Conservation (phyloP, 1,284 basidiomycete species). For the Coniferiporia sulphurascens region DNA sequence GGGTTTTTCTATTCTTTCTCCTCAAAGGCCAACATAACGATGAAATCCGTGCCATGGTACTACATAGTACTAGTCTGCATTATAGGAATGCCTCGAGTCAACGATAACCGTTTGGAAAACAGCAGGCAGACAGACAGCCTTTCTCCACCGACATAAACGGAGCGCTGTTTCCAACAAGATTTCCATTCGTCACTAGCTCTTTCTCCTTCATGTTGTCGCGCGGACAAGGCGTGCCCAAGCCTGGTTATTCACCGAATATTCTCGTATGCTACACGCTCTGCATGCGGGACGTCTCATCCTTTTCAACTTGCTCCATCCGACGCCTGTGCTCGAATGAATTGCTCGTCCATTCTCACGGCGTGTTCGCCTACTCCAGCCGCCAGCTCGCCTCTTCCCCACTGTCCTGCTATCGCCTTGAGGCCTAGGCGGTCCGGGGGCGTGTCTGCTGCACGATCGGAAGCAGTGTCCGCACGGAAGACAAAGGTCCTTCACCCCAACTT, state of each 20-base stretch:
- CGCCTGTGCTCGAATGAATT: not conserved
- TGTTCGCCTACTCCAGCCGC: not conserved
- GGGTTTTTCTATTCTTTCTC: not conserved
- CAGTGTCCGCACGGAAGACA: not conserved
- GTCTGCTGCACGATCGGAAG: not conserved
- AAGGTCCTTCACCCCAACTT: not conserved
- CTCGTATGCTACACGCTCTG: not conserved
- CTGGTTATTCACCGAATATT: not conserved
- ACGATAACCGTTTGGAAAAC: not conserved
- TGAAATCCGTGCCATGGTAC: too few species aligned
- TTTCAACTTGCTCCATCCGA: not conserved
- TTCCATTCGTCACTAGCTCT: not conserved
- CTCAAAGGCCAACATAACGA: not conserved
- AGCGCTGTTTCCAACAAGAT: not conserved
- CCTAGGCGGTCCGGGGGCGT: not conserved
- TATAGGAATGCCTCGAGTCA: too few species aligned
- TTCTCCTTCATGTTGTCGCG: not conserved
- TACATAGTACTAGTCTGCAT: too few species aligned
- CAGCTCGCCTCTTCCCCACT: not conserved
- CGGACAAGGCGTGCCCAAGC: not conserved
- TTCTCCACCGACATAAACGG: not conserved
- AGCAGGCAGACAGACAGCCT: not conserved
- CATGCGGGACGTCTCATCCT: not conserved
- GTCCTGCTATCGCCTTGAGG: not conserved
- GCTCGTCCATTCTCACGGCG: not conserved